These are phyloP conservation scores for Penicillium fimorum DNA, from an alignment of 495 filamentous ascomycete genomes.

Conservation along the genomic window DNA sequence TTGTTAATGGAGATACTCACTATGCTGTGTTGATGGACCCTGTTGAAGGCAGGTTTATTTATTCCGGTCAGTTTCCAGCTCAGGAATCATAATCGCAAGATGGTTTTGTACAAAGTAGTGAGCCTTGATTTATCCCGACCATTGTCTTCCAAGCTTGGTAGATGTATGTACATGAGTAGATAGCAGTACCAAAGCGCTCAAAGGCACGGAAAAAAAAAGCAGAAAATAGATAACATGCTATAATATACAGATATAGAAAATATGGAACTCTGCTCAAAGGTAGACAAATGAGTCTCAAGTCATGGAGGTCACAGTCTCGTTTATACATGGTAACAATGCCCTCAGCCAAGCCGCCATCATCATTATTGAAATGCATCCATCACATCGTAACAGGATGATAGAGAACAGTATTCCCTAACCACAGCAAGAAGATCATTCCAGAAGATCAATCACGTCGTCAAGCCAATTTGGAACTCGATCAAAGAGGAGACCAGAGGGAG, in stretches of 20 bases:
- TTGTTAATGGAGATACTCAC: slow-evolving; percentile 53
- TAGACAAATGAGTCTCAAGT: background rate
- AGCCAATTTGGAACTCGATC: background rate
- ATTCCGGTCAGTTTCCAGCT: slow-evolving; percentile 37
- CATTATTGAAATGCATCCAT: slow-evolving; percentile 12
- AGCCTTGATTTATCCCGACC: background rate
- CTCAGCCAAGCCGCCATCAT: slow-evolving; percentile 3
- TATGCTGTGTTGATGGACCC: slow-evolving; percentile 55
- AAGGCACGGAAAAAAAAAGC: background rate
- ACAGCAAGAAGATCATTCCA: background rate
- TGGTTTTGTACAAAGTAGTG: background rate
- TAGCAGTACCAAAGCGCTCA: background rate
- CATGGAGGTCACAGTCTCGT: background rate
- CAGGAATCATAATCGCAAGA: background rate
- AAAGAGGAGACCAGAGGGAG: background rate
- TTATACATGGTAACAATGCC: background rate
- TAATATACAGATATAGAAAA: background rate
- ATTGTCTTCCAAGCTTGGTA: background rate
- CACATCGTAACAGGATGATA: slow-evolving; percentile 14
- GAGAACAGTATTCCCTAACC: background rate
- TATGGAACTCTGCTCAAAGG: background rate
- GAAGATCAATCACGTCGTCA: slow-evolving; percentile 2
- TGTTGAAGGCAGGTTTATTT: slow-evolving; percentile 40
- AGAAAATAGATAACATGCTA: background rate
- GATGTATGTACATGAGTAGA: background rate